phyloP scores from a whole-genome alignment of 352 stramenopile species.

The Thalassiosira exigua region DNA sequence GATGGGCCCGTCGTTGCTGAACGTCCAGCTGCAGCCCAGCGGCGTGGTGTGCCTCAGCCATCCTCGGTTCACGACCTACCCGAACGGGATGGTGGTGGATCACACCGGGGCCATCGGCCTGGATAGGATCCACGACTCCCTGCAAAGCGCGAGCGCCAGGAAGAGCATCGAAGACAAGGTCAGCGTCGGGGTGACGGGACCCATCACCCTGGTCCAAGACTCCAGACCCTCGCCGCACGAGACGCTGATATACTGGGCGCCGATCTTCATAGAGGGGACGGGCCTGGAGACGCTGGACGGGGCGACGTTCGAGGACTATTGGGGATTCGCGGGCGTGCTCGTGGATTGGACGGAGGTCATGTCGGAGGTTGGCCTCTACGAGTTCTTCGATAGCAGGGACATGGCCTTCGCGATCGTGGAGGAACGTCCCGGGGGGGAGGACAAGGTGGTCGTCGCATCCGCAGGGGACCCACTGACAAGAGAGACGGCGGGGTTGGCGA shows the following conservation, averaged over 20 bases:
- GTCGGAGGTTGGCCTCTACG: no score
- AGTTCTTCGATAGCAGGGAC: conserved; percentile 1
- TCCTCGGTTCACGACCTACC: conserved; percentile 43
- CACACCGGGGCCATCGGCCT: conserved; percentile 23
- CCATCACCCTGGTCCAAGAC: no score
- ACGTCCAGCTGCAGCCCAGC: conserved; percentile 52
- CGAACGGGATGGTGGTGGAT: conserved; percentile 23
- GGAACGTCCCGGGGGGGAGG: no score
- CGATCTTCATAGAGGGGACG: no score
- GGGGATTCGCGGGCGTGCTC: no score
- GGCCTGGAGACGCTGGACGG: no score
- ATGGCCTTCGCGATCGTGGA: no score
- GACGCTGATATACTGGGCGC: no score
- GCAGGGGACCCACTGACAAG: conserved; percentile 13
- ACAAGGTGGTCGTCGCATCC: not conserved
- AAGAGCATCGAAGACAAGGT: not conserved
- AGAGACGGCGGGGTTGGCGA: conserved; percentile 11
- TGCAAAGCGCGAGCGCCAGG: not conserved
- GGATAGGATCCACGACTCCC: conserved; percentile 26
- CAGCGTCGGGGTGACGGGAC: not conserved
- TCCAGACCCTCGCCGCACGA: no score
- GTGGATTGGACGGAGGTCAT: no score
- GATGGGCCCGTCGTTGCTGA: conserved; percentile 59
- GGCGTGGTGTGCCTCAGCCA: conserved; percentile 58
- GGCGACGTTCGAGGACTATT: no score